These are phyloP conservation scores for Salix caprea DNA, from an alignment of 345 rosid species.

Conservation along the genomic window DNA sequence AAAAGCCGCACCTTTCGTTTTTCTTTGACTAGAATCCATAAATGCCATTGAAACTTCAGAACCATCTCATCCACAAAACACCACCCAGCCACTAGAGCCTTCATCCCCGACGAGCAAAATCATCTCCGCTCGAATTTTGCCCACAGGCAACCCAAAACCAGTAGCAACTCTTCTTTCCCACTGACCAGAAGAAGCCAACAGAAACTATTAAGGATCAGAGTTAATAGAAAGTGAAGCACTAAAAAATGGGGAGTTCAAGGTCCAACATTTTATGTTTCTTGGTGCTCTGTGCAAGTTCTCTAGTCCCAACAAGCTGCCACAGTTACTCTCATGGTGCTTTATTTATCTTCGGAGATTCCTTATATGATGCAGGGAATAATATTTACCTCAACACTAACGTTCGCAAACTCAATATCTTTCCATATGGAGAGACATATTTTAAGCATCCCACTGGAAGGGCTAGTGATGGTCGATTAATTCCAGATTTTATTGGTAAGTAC, in stretches of 20 bases:
- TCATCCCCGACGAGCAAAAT: no score
- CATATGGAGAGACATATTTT: neutral
- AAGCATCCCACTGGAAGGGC: neutral
- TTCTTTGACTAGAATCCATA: no score
- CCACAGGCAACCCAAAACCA: no score
- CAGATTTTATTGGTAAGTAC: constrained; percentile 13
- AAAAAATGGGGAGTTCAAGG: neutral
- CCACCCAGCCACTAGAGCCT: no score
- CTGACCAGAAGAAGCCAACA: no score
- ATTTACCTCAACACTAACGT: neutral
- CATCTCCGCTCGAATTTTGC: no score
- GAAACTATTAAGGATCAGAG: neutral
- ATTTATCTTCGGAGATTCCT: neutral
- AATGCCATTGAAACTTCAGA: no score
- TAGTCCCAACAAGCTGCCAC: neutral
- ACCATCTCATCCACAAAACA: no score
- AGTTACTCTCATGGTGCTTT: neutral
- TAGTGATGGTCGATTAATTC: neutral
- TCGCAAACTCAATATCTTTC: neutral
- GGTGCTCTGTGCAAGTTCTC: neutral
- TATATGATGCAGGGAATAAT: neutral
- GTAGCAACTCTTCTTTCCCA: no score
- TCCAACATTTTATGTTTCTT: neutral
- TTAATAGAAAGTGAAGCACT: neutral
- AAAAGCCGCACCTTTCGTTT: no score